A percentile compares a stretch with the other conserved stretches of the same genome.
phyloP scores from a whole-genome alignment of 441 rosid species.

The Syzygium syzygioides region DNA sequence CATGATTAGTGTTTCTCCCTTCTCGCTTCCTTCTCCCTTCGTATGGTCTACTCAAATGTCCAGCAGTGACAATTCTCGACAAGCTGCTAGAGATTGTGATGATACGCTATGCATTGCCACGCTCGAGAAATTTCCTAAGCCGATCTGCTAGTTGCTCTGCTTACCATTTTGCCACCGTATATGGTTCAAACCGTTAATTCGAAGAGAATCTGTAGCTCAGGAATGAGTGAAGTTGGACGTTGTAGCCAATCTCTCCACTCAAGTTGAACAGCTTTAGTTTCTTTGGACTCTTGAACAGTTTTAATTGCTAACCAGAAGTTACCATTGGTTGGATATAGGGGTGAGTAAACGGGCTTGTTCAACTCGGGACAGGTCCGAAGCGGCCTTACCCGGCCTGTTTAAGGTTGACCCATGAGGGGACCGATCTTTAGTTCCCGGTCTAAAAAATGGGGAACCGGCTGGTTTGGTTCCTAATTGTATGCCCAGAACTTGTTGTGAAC shows the following conservation, averaged over 20 bases:
- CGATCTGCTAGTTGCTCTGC: not conserved
- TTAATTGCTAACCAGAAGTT: not conserved
- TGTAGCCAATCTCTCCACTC: not conserved
- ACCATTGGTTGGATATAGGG: not conserved
- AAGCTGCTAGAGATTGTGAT: not conserved
- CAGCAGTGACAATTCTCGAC: not conserved
- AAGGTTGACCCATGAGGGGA: not conserved
- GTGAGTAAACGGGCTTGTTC: not conserved
- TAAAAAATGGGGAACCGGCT: fast-evolving
- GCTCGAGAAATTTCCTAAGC: not conserved
- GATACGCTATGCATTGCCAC: not conserved
- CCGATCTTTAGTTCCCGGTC: fast-evolving
- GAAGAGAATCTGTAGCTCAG: not conserved
- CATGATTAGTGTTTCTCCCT: not conserved
- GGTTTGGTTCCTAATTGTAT: not conserved
- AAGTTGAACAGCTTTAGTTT: not conserved
- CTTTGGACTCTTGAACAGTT: not conserved
- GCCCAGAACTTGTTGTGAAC: not conserved
- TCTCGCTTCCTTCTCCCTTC: not conserved
- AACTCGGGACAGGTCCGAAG: not conserved
- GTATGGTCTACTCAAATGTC: not conserved
- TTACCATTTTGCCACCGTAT: not conserved
- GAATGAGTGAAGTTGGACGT: not conserved
- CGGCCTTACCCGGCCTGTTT: not conserved
- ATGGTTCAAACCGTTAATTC: not conserved